A percentile compares a stretch with the other conserved stretches of the same genome.
Conservation (phyloP, 192 early-diverging fungal species). For the Mortierella hygrophila region DNA sequence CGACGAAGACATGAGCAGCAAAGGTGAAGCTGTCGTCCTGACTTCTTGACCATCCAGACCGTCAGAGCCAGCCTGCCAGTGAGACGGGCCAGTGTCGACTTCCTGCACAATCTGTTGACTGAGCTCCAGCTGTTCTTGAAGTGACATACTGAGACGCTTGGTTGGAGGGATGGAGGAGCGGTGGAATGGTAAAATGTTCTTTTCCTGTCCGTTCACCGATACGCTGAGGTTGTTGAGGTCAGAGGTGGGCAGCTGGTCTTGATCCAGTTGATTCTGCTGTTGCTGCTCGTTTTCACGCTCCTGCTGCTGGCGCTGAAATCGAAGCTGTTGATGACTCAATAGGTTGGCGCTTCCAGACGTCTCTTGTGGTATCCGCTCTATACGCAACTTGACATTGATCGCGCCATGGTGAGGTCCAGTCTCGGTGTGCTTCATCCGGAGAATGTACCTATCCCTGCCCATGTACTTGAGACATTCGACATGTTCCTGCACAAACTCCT, state of each 20-base stretch:
- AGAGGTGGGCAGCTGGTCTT: neutral
- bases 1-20: constrained; percentile 52
- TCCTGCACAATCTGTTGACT: constrained; percentile 53
- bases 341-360: constrained; percentile 23
- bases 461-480: constrained; percentile 58
- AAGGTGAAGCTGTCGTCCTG: constrained; percentile 26
- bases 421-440: constrained; percentile 54
- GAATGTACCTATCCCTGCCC: constrained; percentile 46
- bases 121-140: constrained; percentile 50
- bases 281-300: constrained; percentile 15
- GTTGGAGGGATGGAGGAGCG: constrained; percentile 13
- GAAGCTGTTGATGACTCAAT: constrained; percentile 33
- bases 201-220: constrained; percentile 47
- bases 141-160: constrained; percentile 38
- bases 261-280: neutral
- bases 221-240: constrained; percentile 36
- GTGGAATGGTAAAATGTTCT: constrained; percentile 33
- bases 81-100: constrained; percentile 17
- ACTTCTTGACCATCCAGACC: constrained; percentile 21
- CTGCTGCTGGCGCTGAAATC: constrained; percentile 33
- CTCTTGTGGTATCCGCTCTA: constrained; percentile 44
- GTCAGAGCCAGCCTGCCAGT: constrained; percentile 26
- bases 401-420: constrained; percentile 34
- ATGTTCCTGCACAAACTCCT: constrained; percentile 53
- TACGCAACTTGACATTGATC: constrained; percentile 47